Evolutionary conservation across 345 rosid species (phyloP).

Genomic region (Bruguiera gymnorhiza): DNA sequence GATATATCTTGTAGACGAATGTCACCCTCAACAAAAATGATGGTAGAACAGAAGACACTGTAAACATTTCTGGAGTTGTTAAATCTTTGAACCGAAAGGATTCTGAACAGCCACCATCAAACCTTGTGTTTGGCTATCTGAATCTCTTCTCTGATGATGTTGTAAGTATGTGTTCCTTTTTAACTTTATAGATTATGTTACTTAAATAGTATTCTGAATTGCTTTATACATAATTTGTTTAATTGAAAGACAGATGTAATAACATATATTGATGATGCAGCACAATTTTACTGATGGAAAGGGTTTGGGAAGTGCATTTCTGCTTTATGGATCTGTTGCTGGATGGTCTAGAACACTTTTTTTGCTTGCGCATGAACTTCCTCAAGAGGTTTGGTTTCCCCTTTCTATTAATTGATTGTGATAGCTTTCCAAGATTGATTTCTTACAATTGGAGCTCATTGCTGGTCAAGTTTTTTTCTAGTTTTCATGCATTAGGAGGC

Average conservation of each 20-base stretch:
- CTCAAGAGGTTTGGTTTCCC: constrained; percentile 76
- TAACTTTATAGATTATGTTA: not conserved
- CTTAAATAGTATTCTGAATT: too few species aligned
- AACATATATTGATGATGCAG: constrained; percentile 40
- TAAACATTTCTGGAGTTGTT: constrained; percentile 25
- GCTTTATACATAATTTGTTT: not conserved
- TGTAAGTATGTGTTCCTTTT: constrained; percentile 57
- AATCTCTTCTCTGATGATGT: constrained; percentile 98
- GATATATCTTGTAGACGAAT: constrained; percentile 56
- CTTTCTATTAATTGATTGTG: constrained; percentile 7
- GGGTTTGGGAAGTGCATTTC: constrained; percentile 97
- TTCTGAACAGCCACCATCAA: constrained; percentile 45
- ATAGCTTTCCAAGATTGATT: too few species aligned
- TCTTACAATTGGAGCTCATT: too few species aligned
- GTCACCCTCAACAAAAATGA: constrained; percentile 32
- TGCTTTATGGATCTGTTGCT: constrained; percentile 94
- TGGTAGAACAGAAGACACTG: constrained; percentile 39
- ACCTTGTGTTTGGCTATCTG: constrained; percentile 88
- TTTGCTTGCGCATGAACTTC: constrained; percentile 95
- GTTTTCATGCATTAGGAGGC: too few species aligned
- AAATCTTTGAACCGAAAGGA: constrained; percentile 38
- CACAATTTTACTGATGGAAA: constrained; percentile 97
- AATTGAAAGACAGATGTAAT: not conserved
- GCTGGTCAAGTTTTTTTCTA: too few species aligned
- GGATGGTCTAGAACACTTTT: constrained; percentile 99